Conservation (phyloP, 352 stramenopile genomes). For the Phytopythium litorale region DNA sequence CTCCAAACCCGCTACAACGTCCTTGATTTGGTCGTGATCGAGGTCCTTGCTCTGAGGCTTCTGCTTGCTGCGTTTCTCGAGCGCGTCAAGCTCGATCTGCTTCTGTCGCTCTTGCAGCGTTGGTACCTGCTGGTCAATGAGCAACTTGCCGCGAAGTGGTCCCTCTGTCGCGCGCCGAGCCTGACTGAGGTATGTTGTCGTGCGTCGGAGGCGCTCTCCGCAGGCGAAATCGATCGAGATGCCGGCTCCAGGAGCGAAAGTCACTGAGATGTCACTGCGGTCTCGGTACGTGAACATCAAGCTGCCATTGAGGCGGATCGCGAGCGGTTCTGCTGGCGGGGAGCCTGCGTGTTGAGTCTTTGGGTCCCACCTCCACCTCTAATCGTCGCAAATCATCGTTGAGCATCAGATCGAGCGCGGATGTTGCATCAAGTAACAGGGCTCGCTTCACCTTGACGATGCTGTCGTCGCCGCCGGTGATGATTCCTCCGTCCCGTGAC, state of each 20-base stretch:
- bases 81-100: constrained; percentile 54
- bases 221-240: constrained; percentile 64
- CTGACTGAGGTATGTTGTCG: constrained; percentile 67
- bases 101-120: constrained; percentile 73
- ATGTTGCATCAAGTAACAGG: background rate
- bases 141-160: constrained; percentile 45
- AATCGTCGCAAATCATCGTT: background rate
- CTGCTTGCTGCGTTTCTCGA: constrained; percentile 73
- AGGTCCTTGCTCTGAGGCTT: constrained; percentile 70
- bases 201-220: constrained; percentile 63
- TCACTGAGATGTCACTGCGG: constrained; percentile 56
- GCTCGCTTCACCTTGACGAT: constrained; percentile 41
- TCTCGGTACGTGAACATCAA: constrained; percentile 69
- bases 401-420: background rate
- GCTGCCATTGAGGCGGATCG: constrained; percentile 70
- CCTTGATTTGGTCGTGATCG: constrained; percentile 47
- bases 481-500: constrained; percentile 57
- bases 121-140: constrained; percentile 48
- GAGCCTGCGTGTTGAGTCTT: constrained; percentile 62
- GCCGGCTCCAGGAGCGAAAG: constrained; percentile 54
- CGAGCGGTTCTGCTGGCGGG: constrained; percentile 47
- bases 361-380: constrained; percentile 63
- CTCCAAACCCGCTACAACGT: constrained; percentile 62
- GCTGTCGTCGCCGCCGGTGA: constrained; percentile 40
- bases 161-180: constrained; percentile 32